Evolutionary conservation across 2,329 filamentous ascomycete species (phyloP).

Genomic region (Clonostachys sp.): DNA sequence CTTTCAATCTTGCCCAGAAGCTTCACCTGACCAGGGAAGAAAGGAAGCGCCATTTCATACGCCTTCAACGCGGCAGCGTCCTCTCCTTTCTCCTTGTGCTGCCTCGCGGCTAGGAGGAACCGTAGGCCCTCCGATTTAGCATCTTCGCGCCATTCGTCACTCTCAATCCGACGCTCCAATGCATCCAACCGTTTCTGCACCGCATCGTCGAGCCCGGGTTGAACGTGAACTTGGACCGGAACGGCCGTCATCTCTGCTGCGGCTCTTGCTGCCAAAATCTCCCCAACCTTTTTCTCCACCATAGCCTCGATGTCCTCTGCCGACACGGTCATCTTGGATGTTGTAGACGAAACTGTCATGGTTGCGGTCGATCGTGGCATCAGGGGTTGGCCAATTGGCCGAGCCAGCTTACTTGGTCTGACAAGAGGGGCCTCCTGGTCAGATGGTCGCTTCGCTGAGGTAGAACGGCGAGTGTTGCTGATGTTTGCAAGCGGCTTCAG

Average conservation of each 20-base stretch:
- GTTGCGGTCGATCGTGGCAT: background rate
- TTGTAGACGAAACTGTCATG: background rate
- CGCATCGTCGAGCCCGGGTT: slow-evolving; percentile 63
- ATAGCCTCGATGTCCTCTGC: slow-evolving; percentile 81
- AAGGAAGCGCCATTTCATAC: slow-evolving; percentile 80
- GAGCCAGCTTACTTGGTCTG: slow-evolving; percentile 44
- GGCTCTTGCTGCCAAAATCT: slow-evolving; percentile 73
- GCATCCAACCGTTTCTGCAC: slow-evolving; percentile 78
- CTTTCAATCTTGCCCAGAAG: slow-evolving; percentile 65
- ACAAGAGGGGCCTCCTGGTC: slow-evolving; percentile 26
- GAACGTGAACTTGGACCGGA: slow-evolving; percentile 21
- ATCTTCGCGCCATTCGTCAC: slow-evolving; percentile 59
- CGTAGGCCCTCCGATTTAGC: slow-evolving; percentile 76
- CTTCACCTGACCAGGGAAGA: slow-evolving; percentile 82
- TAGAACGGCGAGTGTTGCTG: slow-evolving; percentile 21
- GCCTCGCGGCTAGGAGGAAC: slow-evolving; percentile 84
- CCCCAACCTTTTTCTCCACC: slow-evolving; percentile 86
- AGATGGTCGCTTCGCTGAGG: slow-evolving; percentile 34
- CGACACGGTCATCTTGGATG: slow-evolving; percentile 45
- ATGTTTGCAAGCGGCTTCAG: slow-evolving; percentile 26
- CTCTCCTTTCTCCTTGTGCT: slow-evolving; percentile 81
- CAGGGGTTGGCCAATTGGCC: slow-evolving; percentile 19
- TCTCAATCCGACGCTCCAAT: slow-evolving; percentile 79
- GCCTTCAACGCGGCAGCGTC: slow-evolving; percentile 74
- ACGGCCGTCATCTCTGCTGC: slow-evolving; percentile 40